These are phyloP conservation scores for Dovyalis caffra DNA, from an alignment of 345 rosid genomes.

Conservation along the genomic window DNA sequence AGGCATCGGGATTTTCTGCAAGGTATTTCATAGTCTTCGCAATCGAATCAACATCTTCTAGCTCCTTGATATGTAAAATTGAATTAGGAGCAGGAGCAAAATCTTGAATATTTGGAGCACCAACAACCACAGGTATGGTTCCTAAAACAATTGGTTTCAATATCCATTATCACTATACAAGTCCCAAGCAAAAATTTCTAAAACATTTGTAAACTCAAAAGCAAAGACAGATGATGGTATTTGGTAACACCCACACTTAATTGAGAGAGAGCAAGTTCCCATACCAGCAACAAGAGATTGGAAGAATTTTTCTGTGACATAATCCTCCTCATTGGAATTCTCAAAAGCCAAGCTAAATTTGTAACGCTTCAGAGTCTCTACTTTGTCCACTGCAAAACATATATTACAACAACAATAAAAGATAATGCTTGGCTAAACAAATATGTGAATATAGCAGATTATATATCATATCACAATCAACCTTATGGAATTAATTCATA, in stretches of 20 bases:
- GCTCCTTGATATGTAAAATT: constrained; percentile 60
- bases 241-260: background rate
- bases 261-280: background rate
- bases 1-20: constrained; percentile 64
- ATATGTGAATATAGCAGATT: background rate
- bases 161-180: background rate
- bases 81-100: constrained; percentile 71
- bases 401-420: background rate
- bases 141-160: constrained; percentile 40
- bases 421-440: background rate
- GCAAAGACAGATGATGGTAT: background rate
- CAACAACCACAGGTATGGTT: constrained; percentile 84
- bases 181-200: background rate
- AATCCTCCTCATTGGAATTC: constrained; percentile 98
- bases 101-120: constrained; percentile 89
- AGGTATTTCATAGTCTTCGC: constrained; percentile 76
- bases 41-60: constrained; percentile 56
- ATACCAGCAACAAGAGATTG: constrained; percentile 95
- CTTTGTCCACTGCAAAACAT: constrained; percentile 71
- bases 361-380: constrained; percentile 77
- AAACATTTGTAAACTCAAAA: background rate
- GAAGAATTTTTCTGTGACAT: constrained; percentile 92
- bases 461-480: background rate
- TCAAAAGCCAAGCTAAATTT: constrained; percentile 95
- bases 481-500: too few species aligned